Percentiles rank a stretch among this genome's conserved stretches.
Evolutionary conservation across 2,329 filamentous ascomycete genomes (phyloP).

Genomic region (Penicillium sp.): DNA sequence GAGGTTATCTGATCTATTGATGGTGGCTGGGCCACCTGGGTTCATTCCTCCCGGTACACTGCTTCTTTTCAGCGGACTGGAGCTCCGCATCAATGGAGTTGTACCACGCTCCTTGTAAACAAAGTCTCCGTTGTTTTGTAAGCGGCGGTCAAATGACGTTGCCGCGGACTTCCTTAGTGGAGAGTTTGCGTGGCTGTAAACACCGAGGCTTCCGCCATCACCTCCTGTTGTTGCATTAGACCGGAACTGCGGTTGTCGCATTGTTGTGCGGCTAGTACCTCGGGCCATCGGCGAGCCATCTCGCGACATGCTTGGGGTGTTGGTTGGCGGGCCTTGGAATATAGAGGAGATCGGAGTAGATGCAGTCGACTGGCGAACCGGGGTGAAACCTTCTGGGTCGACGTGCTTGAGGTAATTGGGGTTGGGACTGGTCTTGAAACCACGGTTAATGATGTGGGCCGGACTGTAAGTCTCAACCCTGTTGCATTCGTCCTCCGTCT

Average conservation of each 20-base stretch:
- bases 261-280: constrained; percentile 42
- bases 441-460: constrained; percentile 65
- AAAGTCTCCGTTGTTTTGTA: constrained; percentile 42
- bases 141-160: constrained; percentile 51
- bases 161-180: constrained; percentile 77
- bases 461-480: constrained; percentile 64
- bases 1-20: constrained; percentile 37
- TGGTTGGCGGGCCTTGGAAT: constrained; percentile 30
- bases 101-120: constrained; percentile 37
- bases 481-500: constrained; percentile 47
- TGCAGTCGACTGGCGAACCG: constrained; percentile 43
- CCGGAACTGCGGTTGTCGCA: constrained; percentile 57
- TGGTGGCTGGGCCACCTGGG: constrained; percentile 26
- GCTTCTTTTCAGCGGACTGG: constrained; percentile 46
- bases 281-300: constrained; percentile 49
- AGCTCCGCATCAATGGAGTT: constrained; percentile 40
- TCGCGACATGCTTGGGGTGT: constrained; percentile 48
- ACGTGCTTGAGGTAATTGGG: constrained; percentile 73
- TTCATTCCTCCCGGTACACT: constrained; percentile 41
- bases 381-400: constrained; percentile 60
- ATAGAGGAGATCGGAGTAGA: constrained; percentile 43
- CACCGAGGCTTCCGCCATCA: constrained; percentile 75
- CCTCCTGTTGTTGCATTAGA: constrained; percentile 46
- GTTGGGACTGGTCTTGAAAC: constrained; percentile 80
- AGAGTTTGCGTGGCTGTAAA: constrained; percentile 76